Evolutionary conservation across 352 stramenopile genomes (phyloP).

Genomic region (Phytophthora hibernalis): DNA sequence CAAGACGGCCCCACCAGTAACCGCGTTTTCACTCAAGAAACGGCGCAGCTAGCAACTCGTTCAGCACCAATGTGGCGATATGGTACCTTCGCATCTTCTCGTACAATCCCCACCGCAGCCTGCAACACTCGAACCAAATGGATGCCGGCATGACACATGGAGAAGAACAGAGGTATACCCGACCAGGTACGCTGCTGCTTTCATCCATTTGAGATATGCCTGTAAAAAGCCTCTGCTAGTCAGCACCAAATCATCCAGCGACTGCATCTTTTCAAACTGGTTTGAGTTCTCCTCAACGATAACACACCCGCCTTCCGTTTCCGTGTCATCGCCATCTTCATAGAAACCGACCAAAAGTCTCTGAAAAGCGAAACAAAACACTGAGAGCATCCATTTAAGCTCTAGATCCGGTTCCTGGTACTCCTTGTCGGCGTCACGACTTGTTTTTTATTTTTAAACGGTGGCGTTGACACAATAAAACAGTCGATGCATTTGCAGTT

Average conservation of each 20-base stretch:
- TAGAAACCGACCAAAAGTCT: conserved; percentile 36
- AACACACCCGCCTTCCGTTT: conserved; percentile 18
- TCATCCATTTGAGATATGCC: conserved; percentile 55
- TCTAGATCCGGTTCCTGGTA: conserved; percentile 53
- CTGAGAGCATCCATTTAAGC: conserved; percentile 53
- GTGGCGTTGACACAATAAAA: conserved; percentile 64
- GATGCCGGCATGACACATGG: conserved; percentile 74
- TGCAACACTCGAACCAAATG: conserved; percentile 71
- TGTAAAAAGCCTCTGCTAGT: conserved; percentile 55
- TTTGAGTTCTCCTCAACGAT: not conserved
- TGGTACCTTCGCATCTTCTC: conserved; percentile 84
- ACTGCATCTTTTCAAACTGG: conserved; percentile 43
- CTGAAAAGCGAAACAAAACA: conserved; percentile 60
- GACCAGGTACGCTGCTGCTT: conserved; percentile 26
- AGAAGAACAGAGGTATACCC: conserved; percentile 51
- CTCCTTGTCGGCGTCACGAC: conserved; percentile 43
- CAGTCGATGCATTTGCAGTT: conserved; percentile 73
- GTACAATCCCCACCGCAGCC: conserved; percentile 61
- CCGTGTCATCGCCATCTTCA: conserved; percentile 34
- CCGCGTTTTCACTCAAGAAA: conserved; percentile 73
- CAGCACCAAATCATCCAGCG: conserved; percentile 69
- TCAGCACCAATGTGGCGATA: conserved; percentile 67
- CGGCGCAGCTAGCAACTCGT: conserved; percentile 60
- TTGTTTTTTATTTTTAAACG: conserved; percentile 60
- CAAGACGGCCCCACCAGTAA: conserved; percentile 78